Evolutionary conservation across 169 alveolate genomes (phyloP).

Genomic region (Plasmodium yoelii): DNA sequence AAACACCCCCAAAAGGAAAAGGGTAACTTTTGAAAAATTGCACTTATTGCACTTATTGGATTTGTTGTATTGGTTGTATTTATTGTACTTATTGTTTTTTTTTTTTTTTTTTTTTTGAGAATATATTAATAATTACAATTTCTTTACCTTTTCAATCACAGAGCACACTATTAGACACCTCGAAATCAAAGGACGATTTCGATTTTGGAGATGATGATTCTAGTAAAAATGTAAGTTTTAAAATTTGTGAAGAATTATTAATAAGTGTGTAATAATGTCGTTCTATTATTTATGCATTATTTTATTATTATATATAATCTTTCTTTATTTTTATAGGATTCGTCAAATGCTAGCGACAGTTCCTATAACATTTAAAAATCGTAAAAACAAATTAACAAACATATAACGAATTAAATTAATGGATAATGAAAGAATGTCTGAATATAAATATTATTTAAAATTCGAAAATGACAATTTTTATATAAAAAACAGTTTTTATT

Average conservation of each 20-base stretch:
- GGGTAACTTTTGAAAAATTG: slow-evolving; percentile 21
- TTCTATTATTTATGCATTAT: neutral
- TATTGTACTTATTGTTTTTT: neutral
- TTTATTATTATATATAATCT: slow-evolving; percentile 11
- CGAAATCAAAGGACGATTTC: slow-evolving; percentile 20
- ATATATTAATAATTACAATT: neutral
- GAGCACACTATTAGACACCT: slow-evolving; percentile 46
- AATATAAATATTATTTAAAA: too few relatives aligned
- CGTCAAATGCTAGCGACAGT: slow-evolving; percentile 67
- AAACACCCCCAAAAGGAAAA: slow-evolving; percentile 20
- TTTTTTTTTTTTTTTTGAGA: slow-evolving; percentile 2
- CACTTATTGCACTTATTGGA: too few relatives aligned
- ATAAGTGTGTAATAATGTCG: neutral
- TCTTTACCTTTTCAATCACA: neutral
- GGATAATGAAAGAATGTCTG: too few relatives aligned
- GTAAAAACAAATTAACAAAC: too few relatives aligned
- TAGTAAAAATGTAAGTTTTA: slow-evolving; percentile 40
- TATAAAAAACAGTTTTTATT: too few relatives aligned
- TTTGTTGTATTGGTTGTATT: too few relatives aligned
- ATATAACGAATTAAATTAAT: too few relatives aligned
- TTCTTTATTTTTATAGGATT: slow-evolving; percentile 12
- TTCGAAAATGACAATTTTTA: too few relatives aligned
- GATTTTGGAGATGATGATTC: slow-evolving; percentile 30
- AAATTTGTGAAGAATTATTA: neutral
- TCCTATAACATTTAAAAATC: slow-evolving; percentile 41